These are phyloP conservation scores for Apocynum venetum DNA, from an alignment of 257 asterid genomes.

Conservation along the genomic window DNA sequence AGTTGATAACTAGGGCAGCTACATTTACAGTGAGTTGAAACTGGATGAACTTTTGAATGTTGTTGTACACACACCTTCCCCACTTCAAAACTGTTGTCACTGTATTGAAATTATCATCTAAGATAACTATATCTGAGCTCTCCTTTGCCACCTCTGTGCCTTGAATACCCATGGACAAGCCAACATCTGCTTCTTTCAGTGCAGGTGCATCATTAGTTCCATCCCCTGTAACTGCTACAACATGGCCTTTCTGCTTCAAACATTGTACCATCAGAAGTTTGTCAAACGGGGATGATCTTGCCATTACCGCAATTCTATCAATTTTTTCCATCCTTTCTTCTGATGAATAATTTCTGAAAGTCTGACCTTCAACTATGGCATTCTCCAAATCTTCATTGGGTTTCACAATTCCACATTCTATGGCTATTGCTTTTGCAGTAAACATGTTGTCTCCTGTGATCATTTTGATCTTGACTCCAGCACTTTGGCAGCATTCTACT, in stretches of 20 bases:
- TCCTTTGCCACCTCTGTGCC: constrained; percentile 23
- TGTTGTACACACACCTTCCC: constrained; percentile 22
- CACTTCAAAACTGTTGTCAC: constrained; percentile 16
- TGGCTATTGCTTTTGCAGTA: constrained; percentile 16
- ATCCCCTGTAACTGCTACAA: constrained; percentile 24
- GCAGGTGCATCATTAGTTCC: constrained; percentile 25
- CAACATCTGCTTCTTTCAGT: constrained; percentile 20
- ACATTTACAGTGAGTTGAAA: constrained; percentile 21
- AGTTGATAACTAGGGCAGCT: constrained; percentile 22
- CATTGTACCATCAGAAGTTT: constrained; percentile 18
- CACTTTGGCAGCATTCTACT: constrained; percentile 10
- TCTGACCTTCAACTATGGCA: constrained; percentile 16
- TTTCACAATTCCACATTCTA: constrained; percentile 20
- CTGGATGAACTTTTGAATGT: constrained; percentile 24
- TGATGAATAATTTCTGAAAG: constrained; percentile 18
- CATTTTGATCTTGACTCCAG: constrained; percentile 18
- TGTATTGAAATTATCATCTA: constrained; percentile 20
- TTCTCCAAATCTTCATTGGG: background rate
- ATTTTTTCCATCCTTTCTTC: constrained; percentile 17
- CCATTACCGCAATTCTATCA: constrained; percentile 12
- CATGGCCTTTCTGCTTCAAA: constrained; percentile 16
- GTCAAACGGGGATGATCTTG: constrained; percentile 16
- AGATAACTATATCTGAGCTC: constrained; percentile 22
- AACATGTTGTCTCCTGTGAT: constrained; percentile 21
- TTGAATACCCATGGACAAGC: constrained; percentile 21